Evolutionary conservation across 2,329 filamentous ascomycete genomes (phyloP), one percentile per base, ranked within the genome.

Genomic region (Penicillium expansum): DNA sequence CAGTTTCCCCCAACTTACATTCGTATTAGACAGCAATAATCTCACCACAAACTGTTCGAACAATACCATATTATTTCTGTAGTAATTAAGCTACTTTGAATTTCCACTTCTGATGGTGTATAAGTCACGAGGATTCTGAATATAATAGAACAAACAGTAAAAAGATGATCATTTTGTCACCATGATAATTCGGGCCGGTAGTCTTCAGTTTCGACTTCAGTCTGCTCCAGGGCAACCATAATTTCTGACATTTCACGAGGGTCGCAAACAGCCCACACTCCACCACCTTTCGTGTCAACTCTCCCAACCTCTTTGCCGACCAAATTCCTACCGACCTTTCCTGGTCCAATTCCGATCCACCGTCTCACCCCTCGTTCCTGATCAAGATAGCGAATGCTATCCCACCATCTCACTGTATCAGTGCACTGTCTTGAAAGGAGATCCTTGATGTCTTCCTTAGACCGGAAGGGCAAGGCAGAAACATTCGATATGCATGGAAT

Each of bases 341-440:
- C 93, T 0, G 93, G 93, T 0, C 93, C 93, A 60, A 97, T 91
- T 42, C 93, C 93, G 48, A 97, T 83, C 89, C 93, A 97, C 55
- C 92, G 81, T 66, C 87, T 82, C 18, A 96, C 90, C 61, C 87
- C 87, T 68, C 88, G 84, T 67, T 94, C 86, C 71, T 94, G 87
- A 71, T 97, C 91, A 48, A 97, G 78, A 69, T 95, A 96, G 63
- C 86, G 86, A 67, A 97, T 92, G 67, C 90, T 94, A 65, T 95
- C 91, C 87, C 92, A 96, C 93, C 93, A 97, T 57, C 85, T 82
- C 41, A 97, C 91, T 30, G 92, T 97, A 77, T 96, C 91, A n/a
- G 94, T 86, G 60, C 89, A 92, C 69, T 92, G 89, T 48, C 90
- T 79, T 1, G 92, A 87, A 48, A 96, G 78, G 44, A 95, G 76